Evolutionary conservation across 2,329 filamentous ascomycete genomes (phyloP).

Genomic region (Talaromyces sp.): DNA sequence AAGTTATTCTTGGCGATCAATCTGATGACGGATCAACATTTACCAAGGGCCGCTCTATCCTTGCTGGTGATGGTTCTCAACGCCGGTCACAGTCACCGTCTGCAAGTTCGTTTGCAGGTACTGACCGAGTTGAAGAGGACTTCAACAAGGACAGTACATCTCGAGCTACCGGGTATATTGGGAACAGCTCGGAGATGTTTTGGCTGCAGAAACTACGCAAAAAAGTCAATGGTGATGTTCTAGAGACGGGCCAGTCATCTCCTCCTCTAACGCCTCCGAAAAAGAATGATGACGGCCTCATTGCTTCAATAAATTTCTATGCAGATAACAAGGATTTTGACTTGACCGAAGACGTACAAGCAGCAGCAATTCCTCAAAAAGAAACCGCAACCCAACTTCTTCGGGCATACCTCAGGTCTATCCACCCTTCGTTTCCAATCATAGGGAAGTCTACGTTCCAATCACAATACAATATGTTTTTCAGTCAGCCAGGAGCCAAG

Average conservation of each 20-base stretch:
- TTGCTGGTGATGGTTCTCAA: conserved; percentile 23
- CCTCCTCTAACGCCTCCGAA: conserved; percentile 25
- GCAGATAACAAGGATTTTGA: conserved; percentile 41
- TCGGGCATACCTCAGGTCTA: conserved; percentile 39
- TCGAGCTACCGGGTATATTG: conserved; percentile 43
- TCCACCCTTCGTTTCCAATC: conserved; percentile 46
- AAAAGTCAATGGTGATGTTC: conserved; percentile 29
- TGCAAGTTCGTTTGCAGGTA: conserved; percentile 34
- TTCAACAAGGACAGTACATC: conserved; percentile 39
- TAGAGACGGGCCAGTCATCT: conserved; percentile 27
- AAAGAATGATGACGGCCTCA: conserved; percentile 25
- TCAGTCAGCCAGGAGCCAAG: conserved; percentile 30
- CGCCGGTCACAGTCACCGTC: conserved; percentile 24
- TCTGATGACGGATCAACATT: conserved; percentile 19
- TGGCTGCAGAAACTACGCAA: conserved; percentile 42
- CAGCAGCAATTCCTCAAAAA: conserved; percentile 36
- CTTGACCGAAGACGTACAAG: conserved; percentile 32
- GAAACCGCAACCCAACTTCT: conserved; percentile 39
- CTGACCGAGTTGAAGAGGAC: conserved; percentile 44
- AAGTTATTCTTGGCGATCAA: conserved; percentile 19
- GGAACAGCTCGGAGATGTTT: conserved; percentile 44
- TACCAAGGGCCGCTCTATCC: conserved; percentile 21
- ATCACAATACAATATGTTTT: conserved; percentile 41
- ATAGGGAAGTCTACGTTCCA: conserved; percentile 41
- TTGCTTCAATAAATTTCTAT: conserved; percentile 37